Evolutionary conservation across 1,139 yeast species (phyloP), one percentile per base, ranked within the genome.

Genomic region (Pichia sp.): DNA sequence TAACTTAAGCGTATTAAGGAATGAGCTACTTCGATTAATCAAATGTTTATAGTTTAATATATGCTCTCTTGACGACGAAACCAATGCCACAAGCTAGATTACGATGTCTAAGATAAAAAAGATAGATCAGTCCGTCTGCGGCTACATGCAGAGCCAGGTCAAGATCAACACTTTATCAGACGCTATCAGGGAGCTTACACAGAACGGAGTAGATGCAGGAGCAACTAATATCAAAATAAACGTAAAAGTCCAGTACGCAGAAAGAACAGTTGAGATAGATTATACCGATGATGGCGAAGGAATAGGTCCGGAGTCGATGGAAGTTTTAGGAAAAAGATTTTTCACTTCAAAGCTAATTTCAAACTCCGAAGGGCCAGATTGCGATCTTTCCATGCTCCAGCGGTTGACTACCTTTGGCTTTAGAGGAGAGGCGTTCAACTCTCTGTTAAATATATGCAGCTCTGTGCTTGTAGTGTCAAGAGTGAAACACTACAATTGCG

Each of bases 281-380:
- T 87, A 31, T 81, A 77, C 78, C 0, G 98, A 93, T 66, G 80
- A 92, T 66, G 99, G 98, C 0, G 53, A 64, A 1, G 98, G 98
- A 0, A 85, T 92, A n/a, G 66, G 69, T 40, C 73, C 62, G 4
- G 75, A 74, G 0, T 92, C 87, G 56, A 66, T 89, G 50, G 75
- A 75, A 0, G 65, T 80, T 31, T 72, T 86, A 8, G 87, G 96
- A 51, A 77, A 79, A 55, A 70, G 88, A 32, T 79, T 84, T 66
- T 80, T 85, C 49, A 89, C 97, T 0, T 88, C 96, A 0, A 90
- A 89, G 64, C 65, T 85, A 3, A 26, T 16, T 1, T 26, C 19
- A n/a, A 34, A 45, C 40, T 30, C 50, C 42, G 30, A 29, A 8
- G 54, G 42, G 5, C n/a, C 47, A 13, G 11, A 10, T 11, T 56